Evolutionary conservation across 805 yeast species (phyloP).

Genomic region (Metschnikowia cubensis): DNA sequence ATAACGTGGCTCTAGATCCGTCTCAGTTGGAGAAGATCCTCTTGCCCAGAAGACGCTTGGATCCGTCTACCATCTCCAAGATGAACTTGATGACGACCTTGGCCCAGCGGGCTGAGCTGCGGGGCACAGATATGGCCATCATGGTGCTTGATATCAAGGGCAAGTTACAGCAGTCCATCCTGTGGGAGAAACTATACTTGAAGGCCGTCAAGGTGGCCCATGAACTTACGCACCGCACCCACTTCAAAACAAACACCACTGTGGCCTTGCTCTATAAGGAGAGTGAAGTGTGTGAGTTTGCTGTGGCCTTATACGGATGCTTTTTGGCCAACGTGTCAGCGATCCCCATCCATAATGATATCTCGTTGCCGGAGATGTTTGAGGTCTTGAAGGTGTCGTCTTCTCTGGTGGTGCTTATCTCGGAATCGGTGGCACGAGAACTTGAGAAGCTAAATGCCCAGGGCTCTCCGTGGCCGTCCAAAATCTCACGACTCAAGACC

Average conservation of each 20-base stretch:
- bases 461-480: conserved; percentile 65
- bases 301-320: conserved; percentile 84
- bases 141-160: conserved; percentile 72
- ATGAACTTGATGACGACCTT: conserved; percentile 70
- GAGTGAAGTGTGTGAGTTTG: conserved; percentile 78
- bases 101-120: conserved; percentile 64
- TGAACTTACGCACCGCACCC: conserved; percentile 67
- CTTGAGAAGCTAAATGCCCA: conserved; percentile 59
- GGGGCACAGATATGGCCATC: conserved; percentile 64
- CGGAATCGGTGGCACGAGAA: conserved; percentile 73
- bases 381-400: conserved; percentile 71
- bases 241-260: conserved; percentile 75
- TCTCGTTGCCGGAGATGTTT: conserved; percentile 63
- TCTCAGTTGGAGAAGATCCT: conserved; percentile 53
- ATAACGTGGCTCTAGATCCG: conserved; percentile 25
- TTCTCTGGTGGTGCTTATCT: conserved; percentile 72
- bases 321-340: conserved; percentile 92
- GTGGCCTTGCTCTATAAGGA: conserved; percentile 82
- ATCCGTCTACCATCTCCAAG: conserved; percentile 23
- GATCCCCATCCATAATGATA: conserved; percentile 80
- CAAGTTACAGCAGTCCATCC: conserved; percentile 67
- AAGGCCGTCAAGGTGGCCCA: conserved; percentile 87
- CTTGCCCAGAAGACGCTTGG: conserved; percentile 50
- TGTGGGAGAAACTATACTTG: conserved; percentile 86
- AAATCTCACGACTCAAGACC: conserved; percentile 75